phyloP scores from a whole-genome alignment of 2,329 filamentous ascomycete genomes.

The Paracorniculantispora psalliotae region DNA sequence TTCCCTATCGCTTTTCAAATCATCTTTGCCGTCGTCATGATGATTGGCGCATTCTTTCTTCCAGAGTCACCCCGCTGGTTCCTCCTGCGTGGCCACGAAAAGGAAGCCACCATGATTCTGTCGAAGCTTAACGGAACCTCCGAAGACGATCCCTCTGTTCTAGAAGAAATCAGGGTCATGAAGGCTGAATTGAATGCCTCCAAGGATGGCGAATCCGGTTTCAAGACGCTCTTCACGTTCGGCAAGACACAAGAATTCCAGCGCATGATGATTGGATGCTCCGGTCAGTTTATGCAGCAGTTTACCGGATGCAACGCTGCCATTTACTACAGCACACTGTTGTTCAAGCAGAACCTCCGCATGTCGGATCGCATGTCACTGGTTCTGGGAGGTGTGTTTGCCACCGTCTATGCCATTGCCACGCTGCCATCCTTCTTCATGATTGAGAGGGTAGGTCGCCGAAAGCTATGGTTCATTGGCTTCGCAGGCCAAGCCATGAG shows the following conservation, averaged over 20 bases:
- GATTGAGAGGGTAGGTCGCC: conserved; percentile 40
- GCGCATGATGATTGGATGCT: conserved; percentile 56
- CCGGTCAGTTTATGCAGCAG: conserved; percentile 59
- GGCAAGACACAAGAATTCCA: conserved; percentile 63
- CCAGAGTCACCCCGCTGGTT: conserved; percentile 44
- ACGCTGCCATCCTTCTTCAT: conserved; percentile 52
- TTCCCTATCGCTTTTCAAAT: conserved; percentile 45
- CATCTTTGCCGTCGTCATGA: conserved; percentile 38
- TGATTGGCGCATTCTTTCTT: conserved; percentile 38
- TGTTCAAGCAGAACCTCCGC: conserved; percentile 45
- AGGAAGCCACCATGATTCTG: conserved; percentile 31
- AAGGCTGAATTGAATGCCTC: conserved; percentile 24
- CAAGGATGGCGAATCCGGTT: conserved; percentile 38
- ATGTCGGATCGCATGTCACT: conserved; percentile 32
- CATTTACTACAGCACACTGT: conserved; percentile 57
- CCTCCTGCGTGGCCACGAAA: conserved; percentile 42
- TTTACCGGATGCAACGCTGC: conserved; percentile 55
- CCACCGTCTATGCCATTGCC: conserved; percentile 53
- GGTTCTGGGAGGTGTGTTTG: conserved; percentile 45
- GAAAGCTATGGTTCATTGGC: conserved; percentile 42
- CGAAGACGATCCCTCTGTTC: not conserved
- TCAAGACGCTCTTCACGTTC: conserved; percentile 51
- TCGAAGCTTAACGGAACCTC: conserved; percentile 25
- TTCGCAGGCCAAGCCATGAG: conserved; percentile 45
- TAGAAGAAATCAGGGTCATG: conserved; percentile 9